A percentile compares a stretch with the other conserved stretches of the same genome.
Conservation (phyloP, 257 asterid species). For the Scutellaria baicalensis region DNA sequence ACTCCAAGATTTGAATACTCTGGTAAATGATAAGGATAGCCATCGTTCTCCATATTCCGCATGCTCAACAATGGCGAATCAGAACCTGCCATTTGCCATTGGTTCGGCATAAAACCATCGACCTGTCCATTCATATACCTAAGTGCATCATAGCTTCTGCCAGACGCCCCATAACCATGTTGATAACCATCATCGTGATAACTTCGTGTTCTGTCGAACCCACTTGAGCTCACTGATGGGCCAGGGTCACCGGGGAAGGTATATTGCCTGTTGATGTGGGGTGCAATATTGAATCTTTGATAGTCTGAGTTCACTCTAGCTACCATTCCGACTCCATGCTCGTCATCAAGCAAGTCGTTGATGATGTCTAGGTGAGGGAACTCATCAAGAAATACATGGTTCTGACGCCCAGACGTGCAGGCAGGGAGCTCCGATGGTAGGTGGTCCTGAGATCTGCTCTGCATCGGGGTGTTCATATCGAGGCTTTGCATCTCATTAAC, state of each 20-base stretch:
- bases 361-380: slow-evolving; percentile 68
- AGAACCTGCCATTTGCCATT: slow-evolving; percentile 68
- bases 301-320: slow-evolving; percentile 29
- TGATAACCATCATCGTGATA: slow-evolving; percentile 46
- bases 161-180: slow-evolving; percentile 29
- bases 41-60: slow-evolving; percentile 40
- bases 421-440: slow-evolving; percentile 46
- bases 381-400: slow-evolving; percentile 34
- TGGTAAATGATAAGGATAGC: slow-evolving; percentile 39
- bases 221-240: slow-evolving; percentile 37
- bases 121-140: slow-evolving; percentile 53
- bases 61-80: slow-evolving; percentile 32
- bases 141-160: slow-evolving; percentile 33
- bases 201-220: slow-evolving; percentile 49
- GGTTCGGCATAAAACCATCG: slow-evolving; percentile 43
- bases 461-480: slow-evolving; percentile 31
- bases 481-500: slow-evolving; percentile 35
- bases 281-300: slow-evolving; percentile 38
- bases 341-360: slow-evolving; percentile 82
- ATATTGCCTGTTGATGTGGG: slow-evolving; percentile 45
- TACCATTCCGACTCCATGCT: slow-evolving; percentile 42
- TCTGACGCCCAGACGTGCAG: slow-evolving; percentile 56
- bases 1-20: slow-evolving; percentile 46
- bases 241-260: slow-evolving; percentile 59
- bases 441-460: slow-evolving; percentile 46